Conservation (phyloP, 176 grass and related monocot species). For the Aegilops speltoides region DNA sequence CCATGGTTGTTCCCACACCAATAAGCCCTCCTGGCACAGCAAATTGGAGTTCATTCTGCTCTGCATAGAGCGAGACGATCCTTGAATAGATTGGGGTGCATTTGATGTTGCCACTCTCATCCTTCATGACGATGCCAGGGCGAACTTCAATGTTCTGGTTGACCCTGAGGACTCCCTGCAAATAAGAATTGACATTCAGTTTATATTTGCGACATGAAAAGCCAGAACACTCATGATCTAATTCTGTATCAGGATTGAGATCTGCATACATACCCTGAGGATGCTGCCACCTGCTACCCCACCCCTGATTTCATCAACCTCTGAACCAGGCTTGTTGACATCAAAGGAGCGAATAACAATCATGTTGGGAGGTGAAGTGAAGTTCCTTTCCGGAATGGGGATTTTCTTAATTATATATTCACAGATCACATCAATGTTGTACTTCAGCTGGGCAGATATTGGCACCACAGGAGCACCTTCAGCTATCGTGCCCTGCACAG, state of each 20-base stretch:
- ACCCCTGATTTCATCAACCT: slow-evolving; percentile 90
- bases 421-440: slow-evolving; percentile 87
- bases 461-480: slow-evolving; percentile 90
- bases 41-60: slow-evolving; percentile 96
- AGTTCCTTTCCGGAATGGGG: slow-evolving; percentile 79
- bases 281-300: slow-evolving; percentile 91
- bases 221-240: neutral
- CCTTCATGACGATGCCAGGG: slow-evolving; percentile 82
- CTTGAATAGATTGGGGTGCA: slow-evolving; percentile 95
- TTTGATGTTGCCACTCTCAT: slow-evolving; percentile 84
- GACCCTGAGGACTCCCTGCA: slow-evolving; percentile 73
- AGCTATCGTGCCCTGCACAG: slow-evolving; percentile 81
- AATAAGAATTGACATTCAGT: neutral
- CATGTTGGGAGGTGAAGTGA: slow-evolving; percentile 88
- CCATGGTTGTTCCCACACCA: slow-evolving; percentile 96
- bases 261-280: slow-evolving; percentile 60
- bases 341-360: slow-evolving; percentile 93
- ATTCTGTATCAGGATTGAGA: neutral
- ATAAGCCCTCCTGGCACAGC: slow-evolving; percentile 97
- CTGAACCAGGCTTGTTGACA: slow-evolving; percentile 95
- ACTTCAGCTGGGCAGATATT: slow-evolving; percentile 83
- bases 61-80: slow-evolving; percentile 88
- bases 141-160: slow-evolving; percentile 79
- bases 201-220: neutral
- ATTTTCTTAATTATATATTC: slow-evolving; percentile 94